Evolutionary conservation across 257 asterid species (phyloP).

Genomic region (Solanum paucissectum): DNA sequence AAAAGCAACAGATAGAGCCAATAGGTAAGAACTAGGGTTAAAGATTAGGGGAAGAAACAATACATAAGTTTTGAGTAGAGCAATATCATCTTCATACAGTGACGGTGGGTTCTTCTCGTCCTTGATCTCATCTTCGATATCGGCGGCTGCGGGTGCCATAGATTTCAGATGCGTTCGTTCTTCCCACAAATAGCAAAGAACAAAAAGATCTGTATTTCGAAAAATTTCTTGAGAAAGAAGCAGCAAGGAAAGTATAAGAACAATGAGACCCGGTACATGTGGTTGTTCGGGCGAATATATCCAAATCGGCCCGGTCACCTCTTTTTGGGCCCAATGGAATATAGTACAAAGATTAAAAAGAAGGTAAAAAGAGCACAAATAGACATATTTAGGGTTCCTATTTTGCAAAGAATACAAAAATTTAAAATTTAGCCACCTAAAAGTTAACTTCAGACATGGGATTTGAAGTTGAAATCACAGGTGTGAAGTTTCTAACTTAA

Average conservation of each 20-base stretch:
- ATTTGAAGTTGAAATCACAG: background rate
- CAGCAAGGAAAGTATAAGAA: background rate
- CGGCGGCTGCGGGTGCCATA: constrained; percentile 27
- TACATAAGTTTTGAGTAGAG: constrained; percentile 84
- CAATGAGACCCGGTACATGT: background rate
- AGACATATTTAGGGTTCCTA: background rate
- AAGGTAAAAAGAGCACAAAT: background rate
- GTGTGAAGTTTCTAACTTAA: background rate
- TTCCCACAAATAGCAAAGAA: background rate
- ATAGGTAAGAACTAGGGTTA: constrained; percentile 16
- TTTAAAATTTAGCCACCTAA: background rate
- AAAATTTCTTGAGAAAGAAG: background rate
- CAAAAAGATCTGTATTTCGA: background rate
- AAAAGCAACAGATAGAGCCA: background rate
- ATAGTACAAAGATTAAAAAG: background rate
- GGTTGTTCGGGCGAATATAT: background rate
- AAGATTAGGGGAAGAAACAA: background rate
- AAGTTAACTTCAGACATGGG: background rate
- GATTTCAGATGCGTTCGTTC: background rate
- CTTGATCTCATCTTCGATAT: constrained; percentile 69
- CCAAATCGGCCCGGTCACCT: background rate
- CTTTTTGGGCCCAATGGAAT: background rate
- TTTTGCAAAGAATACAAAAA: background rate
- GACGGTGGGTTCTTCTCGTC: constrained; percentile 92
- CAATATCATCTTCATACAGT: constrained; percentile 84